A percentile compares a stretch with the other conserved stretches of the same genome.
Conservation (phyloP, 2,329 filamentous ascomycete genomes). For the Monosporascus sp. region DNA sequence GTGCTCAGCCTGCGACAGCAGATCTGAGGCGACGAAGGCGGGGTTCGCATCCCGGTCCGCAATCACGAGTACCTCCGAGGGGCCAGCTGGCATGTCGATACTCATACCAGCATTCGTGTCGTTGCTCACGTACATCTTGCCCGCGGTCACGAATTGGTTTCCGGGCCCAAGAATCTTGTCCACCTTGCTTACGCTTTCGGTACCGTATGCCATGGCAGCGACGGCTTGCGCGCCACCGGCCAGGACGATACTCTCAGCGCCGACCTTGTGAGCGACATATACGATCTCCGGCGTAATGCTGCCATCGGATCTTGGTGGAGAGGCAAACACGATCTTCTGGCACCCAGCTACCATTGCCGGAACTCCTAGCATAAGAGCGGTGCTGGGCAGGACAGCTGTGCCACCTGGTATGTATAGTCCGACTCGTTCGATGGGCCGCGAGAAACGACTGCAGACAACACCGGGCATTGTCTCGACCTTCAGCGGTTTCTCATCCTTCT, state of each 20-base stretch:
- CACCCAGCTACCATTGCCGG: slow-evolving; percentile 97
- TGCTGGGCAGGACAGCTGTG: slow-evolving; percentile 94
- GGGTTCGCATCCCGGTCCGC: slow-evolving; percentile 86
- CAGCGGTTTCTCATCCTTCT: slow-evolving; percentile 77
- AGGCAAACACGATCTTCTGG: slow-evolving; percentile 89
- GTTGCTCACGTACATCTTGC: slow-evolving; percentile 97
- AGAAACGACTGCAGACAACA: slow-evolving; percentile 89
- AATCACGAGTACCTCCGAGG: slow-evolving; percentile 93
- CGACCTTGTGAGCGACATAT: slow-evolving; percentile 94
- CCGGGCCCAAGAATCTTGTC: slow-evolving; percentile 98
- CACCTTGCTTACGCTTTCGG: slow-evolving; percentile 88
- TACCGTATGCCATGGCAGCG: slow-evolving; percentile 95
- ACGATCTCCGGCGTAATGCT: slow-evolving; percentile 94
- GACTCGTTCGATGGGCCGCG: slow-evolving; percentile 88
- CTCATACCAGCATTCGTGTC: slow-evolving; percentile 92
- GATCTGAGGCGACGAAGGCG: slow-evolving; percentile 90
- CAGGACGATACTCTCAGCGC: slow-evolving; percentile 90
- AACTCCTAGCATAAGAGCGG: slow-evolving; percentile 95
- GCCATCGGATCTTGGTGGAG: slow-evolving; percentile 83
- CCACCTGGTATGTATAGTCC: slow-evolving; percentile 94
- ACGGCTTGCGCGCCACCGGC: slow-evolving; percentile 94
- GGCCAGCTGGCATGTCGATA: slow-evolving; percentile 98
- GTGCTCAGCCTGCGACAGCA: slow-evolving; percentile 94
- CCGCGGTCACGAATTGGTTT: slow-evolving; percentile 97
- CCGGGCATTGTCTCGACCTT: slow-evolving; percentile 96